Evolutionary conservation across 2,329 filamentous ascomycete species (phyloP), one percentile per base, ranked within the genome.

Genomic region (Fusarium sp.): DNA sequence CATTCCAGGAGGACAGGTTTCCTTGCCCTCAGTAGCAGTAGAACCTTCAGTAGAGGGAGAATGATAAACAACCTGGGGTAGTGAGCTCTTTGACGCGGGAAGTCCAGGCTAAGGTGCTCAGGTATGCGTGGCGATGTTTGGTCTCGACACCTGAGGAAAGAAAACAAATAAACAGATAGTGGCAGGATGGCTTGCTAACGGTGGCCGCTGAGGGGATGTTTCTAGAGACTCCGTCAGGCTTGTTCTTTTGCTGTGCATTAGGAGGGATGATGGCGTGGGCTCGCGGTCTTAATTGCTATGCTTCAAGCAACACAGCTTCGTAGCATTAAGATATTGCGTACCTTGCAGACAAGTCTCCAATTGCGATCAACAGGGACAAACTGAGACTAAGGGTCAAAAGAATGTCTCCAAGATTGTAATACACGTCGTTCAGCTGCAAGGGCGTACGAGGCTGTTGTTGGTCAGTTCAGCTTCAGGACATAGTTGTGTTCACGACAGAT

Each of bases 1-100:
- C 81, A 83, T 83, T 83, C 82, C 82, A 81, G 76, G 79, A 78
- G 75, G 78, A 78, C 77, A 64, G 75, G 71, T 75, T 75, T 65
- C 57, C 70, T 77, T 78, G 73, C 75, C 77, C 75, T 77, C 78
- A 70, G 47, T 48, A 70, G 69, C 48, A 63, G 44, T 45, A 51
- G 28, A 64, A 64, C 70, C 70, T 62, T 74, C 38, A 61, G 39
- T 26, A 30, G 47, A 69, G 54, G 51, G 59, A 61, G 65, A 41
- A 61, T 64, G 53, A 53, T 72, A 63, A 66, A 77, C 67, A 69
- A 75, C 75, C 66, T 61, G 70, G 75, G 70, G 73, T 75, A 70
- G 68, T 57, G 70, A 72, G 50, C 63, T 70, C 58, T 50, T 64
- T 73, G 75, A 72, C 70, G 64, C 57, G 64, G 70, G 63, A 59